A percentile compares a stretch with the other conserved stretches of the same genome.
Conservation (phyloP, 2,329 filamentous ascomycete genomes). For the Alternaria arbusti region DNA sequence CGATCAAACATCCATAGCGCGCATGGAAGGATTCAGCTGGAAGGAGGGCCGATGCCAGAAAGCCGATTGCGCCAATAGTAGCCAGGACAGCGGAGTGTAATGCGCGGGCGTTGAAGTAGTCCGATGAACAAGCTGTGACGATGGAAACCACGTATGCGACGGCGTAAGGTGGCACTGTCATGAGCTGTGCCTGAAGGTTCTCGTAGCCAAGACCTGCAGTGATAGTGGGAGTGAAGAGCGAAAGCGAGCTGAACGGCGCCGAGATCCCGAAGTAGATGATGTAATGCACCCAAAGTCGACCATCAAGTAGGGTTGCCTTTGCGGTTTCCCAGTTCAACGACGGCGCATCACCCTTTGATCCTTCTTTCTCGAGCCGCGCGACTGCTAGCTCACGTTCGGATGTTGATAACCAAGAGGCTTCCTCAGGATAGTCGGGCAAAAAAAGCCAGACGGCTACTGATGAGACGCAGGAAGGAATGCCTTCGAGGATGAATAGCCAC, state of each 20-base stretch:
- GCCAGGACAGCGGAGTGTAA: conserved; percentile 55
- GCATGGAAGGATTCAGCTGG: conserved; percentile 64
- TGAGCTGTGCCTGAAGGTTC: conserved; percentile 66
- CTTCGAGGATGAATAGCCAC: conserved; percentile 34
- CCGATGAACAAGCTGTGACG: conserved; percentile 24
- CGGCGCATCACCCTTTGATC: conserved; percentile 46
- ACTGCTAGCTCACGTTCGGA: conserved; percentile 47
- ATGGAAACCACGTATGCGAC: conserved; percentile 62
- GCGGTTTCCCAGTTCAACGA: conserved; percentile 56
- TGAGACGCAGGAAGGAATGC: conserved; percentile 29
- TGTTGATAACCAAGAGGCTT: conserved; percentile 53
- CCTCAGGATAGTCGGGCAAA: conserved; percentile 59
- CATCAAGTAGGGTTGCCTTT: conserved; percentile 56
- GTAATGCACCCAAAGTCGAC: conserved; percentile 61
- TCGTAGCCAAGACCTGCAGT: conserved; percentile 63
- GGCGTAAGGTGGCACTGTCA: conserved; percentile 72
- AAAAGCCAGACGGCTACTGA: conserved; percentile 51
- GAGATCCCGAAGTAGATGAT: conserved; percentile 40
- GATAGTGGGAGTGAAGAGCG: conserved; percentile 69
- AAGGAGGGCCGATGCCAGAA: conserved; percentile 69
- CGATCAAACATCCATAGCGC: conserved; percentile 74
- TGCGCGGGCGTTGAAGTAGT: conserved; percentile 48
- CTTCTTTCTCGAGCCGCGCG: conserved; percentile 53
- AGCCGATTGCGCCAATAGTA: conserved; percentile 59
- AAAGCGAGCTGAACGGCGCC: conserved; percentile 49